phyloP scores from a whole-genome alignment of 805 yeast species.

The Barnettozyma sucrosica region DNA sequence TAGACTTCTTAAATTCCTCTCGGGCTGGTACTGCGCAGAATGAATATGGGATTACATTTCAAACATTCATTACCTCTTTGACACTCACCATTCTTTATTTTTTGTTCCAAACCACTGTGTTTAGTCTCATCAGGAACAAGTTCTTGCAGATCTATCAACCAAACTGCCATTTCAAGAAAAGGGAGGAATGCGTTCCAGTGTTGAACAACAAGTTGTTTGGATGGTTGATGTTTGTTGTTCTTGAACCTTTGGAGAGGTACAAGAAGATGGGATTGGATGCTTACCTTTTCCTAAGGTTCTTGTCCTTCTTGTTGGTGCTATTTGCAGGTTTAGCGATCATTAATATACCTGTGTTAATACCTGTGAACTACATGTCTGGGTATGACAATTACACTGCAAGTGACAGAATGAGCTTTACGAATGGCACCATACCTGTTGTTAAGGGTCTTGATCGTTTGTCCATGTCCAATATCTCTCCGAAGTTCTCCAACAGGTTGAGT shows the following conservation, averaged over 20 bases:
- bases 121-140: slow-evolving; percentile 32
- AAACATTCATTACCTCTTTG: slow-evolving; percentile 50
- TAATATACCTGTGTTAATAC: slow-evolving; percentile 55
- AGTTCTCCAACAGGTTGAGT: slow-evolving; percentile 43
- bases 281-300: slow-evolving; percentile 62
- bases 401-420: slow-evolving; percentile 18
- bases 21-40: slow-evolving; percentile 55
- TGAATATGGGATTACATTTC: slow-evolving; percentile 52
- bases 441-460: slow-evolving; percentile 64
- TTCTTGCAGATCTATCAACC: slow-evolving; percentile 50
- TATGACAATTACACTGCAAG: slow-evolving; percentile 17
- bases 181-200: slow-evolving; percentile 32
- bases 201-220: slow-evolving; percentile 40
- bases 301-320: slow-evolving; percentile 44
- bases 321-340: slow-evolving; percentile 48
- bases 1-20: slow-evolving; percentile 42
- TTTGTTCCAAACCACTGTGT: slow-evolving; percentile 41
- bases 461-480: slow-evolving; percentile 58
- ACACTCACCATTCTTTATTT: slow-evolving; percentile 49
- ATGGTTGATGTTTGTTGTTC: slow-evolving; percentile 48
- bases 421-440: slow-evolving; percentile 23
- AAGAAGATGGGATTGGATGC: slow-evolving; percentile 63
- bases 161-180: slow-evolving; percentile 35
- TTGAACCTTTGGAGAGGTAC: slow-evolving; percentile 38
- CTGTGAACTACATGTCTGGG: slow-evolving; percentile 45